These are phyloP conservation scores for Hysterangium stoloniferum DNA, from an alignment of 768 basidiomycete genomes.

Conservation along the genomic window DNA sequence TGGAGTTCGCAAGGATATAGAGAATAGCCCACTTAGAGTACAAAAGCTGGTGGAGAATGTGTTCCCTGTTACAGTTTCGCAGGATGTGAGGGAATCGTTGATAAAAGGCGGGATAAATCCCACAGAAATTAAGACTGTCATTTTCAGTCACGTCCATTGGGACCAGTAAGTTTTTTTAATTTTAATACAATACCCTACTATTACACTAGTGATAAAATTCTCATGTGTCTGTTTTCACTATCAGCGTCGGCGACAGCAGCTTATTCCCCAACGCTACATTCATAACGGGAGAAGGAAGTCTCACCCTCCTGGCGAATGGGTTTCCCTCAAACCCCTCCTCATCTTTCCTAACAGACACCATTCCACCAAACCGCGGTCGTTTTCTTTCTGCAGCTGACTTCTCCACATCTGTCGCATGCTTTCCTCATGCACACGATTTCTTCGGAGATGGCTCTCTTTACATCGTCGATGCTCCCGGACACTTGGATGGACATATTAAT, in stretches of 20 bases:
- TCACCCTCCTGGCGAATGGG: constrained; percentile 28
- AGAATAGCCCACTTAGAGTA: constrained; percentile 31
- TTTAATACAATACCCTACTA: too few species aligned
- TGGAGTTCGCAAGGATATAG: constrained; percentile 43
- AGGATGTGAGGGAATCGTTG: constrained; percentile 38
- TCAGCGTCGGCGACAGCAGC: constrained; percentile 38
- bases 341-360: constrained; percentile 28
- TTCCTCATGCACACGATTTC: constrained; percentile 42
- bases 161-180: too few species aligned
- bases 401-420: constrained; percentile 37
- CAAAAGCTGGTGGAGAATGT: constrained; percentile 22
- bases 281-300: constrained; percentile 37
- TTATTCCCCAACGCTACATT: constrained; percentile 41
- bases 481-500: constrained; percentile 48
- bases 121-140: constrained; percentile 35
- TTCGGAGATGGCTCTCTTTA: constrained; percentile 53
- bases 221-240: too few species aligned
- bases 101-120: constrained; percentile 39
- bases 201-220: too few species aligned
- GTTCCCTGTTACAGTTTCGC: constrained; percentile 12
- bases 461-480: constrained; percentile 50
- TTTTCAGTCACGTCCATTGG: constrained; percentile 48
- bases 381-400: constrained; percentile 31
- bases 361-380: constrained; percentile 24
- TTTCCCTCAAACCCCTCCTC: constrained; percentile 34